Conservation (phyloP, 768 basidiomycete species). For the Rhodotorula taiwanensis region DNA sequence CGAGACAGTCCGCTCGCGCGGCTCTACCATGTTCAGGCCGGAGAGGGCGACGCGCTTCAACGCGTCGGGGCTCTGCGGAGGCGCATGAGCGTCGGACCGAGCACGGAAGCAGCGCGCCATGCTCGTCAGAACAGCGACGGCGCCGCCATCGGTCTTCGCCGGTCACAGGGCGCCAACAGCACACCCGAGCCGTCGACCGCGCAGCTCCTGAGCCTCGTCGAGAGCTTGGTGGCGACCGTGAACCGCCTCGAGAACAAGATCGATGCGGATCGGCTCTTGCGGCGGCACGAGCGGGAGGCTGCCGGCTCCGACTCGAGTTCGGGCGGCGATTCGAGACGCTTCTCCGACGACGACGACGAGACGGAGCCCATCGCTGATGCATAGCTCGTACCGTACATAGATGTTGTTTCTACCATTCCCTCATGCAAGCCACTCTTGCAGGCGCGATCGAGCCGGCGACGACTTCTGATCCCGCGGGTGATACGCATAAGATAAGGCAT, state of each 20-base stretch:
- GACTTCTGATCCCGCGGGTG: conserved; percentile 14
- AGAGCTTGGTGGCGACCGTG: conserved; percentile 31
- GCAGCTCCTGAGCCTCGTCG: conserved; percentile 17
- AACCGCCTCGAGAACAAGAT: conserved; percentile 48
- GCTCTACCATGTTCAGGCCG: conserved; percentile 1
- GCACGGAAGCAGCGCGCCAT: neutral
- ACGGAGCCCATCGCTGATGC: too few relatives aligned
- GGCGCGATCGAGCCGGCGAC: too few relatives aligned
- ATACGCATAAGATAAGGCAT: conserved; percentile 28
- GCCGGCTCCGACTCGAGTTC: too few relatives aligned
- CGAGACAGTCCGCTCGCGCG: conserved; percentile 23
- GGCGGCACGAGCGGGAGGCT: too few relatives aligned
- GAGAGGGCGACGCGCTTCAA: neutral
- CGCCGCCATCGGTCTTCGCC: neutral
- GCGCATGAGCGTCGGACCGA: conserved; percentile 15
- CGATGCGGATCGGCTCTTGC: conserved; percentile 29
- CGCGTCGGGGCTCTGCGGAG: conserved; percentile 1
- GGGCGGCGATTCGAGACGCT: too few relatives aligned
- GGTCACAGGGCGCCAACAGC: neutral
- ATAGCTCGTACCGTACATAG: too few relatives aligned
- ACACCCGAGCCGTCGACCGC: neutral
- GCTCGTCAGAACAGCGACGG: conserved; percentile 2
- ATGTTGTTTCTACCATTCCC: neutral
- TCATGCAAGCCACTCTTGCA: neutral
- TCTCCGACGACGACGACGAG: too few relatives aligned